Conservation (phyloP, 1,284 basidiomycete genomes). For the Athelia psychrophila region DNA sequence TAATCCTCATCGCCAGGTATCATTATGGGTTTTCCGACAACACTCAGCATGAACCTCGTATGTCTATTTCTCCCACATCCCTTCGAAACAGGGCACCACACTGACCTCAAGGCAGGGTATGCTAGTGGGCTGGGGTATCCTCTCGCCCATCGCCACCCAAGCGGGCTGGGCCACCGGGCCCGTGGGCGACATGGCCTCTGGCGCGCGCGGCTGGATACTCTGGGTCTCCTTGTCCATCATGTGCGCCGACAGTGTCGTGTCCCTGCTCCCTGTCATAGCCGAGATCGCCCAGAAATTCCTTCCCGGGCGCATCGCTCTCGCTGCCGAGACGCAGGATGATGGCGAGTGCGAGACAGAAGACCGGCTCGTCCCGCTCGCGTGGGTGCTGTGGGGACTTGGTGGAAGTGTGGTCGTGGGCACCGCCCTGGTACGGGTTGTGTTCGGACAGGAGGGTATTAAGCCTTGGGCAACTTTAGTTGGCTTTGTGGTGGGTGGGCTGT, state of each 20-base stretch:
- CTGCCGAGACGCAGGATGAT: constrained; percentile 14
- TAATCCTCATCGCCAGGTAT: constrained; percentile 56
- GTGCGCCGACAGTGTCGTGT: constrained; percentile 88
- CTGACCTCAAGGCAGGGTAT: constrained; percentile 59
- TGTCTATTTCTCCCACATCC: no score
- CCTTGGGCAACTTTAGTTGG: constrained; percentile 92
- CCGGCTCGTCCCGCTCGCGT: constrained; percentile 76
- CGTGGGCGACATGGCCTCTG: constrained; percentile 80
- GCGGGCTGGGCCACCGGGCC: constrained; percentile 90
- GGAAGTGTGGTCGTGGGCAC: constrained; percentile 71
- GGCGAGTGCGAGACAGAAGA: constrained; percentile 76
- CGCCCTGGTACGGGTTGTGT: constrained; percentile 81
- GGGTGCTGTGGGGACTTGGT: constrained; percentile 74
- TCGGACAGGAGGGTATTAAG: constrained; percentile 87
- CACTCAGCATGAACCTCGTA: constrained; percentile 89
- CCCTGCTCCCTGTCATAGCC: constrained; percentile 70
- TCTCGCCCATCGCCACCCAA: constrained; percentile 83
- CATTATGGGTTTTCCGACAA: constrained; percentile 97
- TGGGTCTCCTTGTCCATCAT: constrained; percentile 96
- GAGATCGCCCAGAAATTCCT: constrained; percentile 49
- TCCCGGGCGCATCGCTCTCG: constrained; percentile 17
- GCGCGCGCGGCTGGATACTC: constrained; percentile 90
- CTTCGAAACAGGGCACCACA: neutral
- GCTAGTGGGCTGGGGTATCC: constrained; percentile 92
- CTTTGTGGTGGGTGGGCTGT: constrained; percentile 77